Evolutionary conservation across 2,329 filamentous ascomycete species (phyloP).

Genomic region (Ceratocystis ficicola): DNA sequence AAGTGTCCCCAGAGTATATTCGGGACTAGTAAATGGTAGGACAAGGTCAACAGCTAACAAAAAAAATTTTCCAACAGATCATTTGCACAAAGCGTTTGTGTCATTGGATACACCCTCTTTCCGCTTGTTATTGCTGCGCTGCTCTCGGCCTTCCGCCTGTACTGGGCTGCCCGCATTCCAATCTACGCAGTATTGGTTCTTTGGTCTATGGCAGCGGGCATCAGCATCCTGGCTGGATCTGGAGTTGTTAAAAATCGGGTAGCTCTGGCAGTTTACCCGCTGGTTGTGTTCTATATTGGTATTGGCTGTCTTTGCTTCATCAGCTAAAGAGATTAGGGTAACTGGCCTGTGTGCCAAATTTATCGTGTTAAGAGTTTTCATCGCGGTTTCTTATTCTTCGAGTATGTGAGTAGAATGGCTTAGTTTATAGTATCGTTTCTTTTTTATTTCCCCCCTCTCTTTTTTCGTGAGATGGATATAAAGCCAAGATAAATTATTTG

Average conservation of each 20-base stretch:
- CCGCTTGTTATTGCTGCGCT: constrained; percentile 87
- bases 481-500: too few species aligned
- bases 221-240: constrained; percentile 90
- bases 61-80: constrained; percentile 52
- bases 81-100: constrained; percentile 93
- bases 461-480: too few species aligned
- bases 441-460: background rate
- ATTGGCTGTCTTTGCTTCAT: constrained; percentile 95
- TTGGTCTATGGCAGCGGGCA: constrained; percentile 89
- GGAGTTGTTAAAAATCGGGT: constrained; percentile 93
- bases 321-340: constrained; percentile 44
- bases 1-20: constrained; percentile 34
- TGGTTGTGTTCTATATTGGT: constrained; percentile 89
- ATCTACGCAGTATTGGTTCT: constrained; percentile 78
- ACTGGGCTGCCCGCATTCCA: constrained; percentile 71
- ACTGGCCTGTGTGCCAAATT: background rate
- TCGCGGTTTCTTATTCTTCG: background rate
- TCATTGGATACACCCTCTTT: constrained; percentile 97
- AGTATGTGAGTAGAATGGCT: background rate
- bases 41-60: constrained; percentile 10
- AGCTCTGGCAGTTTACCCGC: constrained; percentile 82
- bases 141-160: constrained; percentile 70
- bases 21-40: background rate
- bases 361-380: background rate
- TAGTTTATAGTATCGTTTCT: background rate